Conservation (phyloP, 306 rosid genomes). For the Castanea crenata region DNA sequence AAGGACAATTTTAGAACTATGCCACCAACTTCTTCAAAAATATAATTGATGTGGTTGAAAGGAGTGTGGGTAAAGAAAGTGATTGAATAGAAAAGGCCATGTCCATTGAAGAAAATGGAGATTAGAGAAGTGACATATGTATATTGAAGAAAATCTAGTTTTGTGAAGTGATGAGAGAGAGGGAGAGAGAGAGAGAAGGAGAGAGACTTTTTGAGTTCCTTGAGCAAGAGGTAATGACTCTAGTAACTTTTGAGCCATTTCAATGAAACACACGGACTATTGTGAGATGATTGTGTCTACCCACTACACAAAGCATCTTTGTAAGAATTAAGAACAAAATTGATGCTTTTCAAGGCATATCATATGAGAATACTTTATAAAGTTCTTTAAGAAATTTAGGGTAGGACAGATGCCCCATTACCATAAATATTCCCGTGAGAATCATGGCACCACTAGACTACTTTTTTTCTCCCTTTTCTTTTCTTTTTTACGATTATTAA, state of each 20-base stretch:
- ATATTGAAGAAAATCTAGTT: constrained; percentile 1
- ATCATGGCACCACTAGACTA: not conserved
- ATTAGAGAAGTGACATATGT: no score
- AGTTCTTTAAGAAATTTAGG: not conserved
- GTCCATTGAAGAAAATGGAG: not conserved
- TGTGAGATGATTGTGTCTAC: not conserved
- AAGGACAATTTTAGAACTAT: not conserved
- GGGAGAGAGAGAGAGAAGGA: not conserved
- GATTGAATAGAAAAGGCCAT: constrained; percentile 5
- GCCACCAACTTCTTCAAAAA: constrained; percentile 3
- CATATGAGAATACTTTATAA: not conserved
- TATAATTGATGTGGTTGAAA: not conserved
- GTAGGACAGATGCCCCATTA: constrained; percentile 4
- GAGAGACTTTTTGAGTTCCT: not conserved
- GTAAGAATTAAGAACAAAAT: constrained; percentile 1
- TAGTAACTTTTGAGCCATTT: not conserved
- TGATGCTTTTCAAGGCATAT: constrained; percentile 3
- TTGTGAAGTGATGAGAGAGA: not conserved
- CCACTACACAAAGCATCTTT: constrained; percentile 13
- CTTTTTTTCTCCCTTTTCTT: fast-evolving
- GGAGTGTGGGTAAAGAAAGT: not conserved
- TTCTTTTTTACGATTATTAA: not conserved
- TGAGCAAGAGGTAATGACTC: not conserved
- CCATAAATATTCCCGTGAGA: not conserved
- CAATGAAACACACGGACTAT: not conserved